Evolutionary conservation across 2,329 filamentous ascomycete genomes (phyloP), one percentile per base, ranked within the genome.

Genomic region (Trichoderma sp.): DNA sequence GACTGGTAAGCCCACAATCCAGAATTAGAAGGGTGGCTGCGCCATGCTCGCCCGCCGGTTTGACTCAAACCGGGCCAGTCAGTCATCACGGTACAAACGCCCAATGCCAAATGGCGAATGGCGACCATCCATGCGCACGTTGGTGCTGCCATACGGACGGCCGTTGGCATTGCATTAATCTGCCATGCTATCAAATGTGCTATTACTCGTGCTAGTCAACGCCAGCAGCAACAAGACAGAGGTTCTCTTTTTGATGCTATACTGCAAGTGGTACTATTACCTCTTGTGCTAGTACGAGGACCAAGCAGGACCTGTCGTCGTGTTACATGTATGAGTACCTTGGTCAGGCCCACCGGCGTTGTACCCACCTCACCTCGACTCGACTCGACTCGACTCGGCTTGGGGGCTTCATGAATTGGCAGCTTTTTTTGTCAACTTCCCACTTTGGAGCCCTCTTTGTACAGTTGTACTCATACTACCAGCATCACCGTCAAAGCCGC

Each of bases 1-100:
- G 33, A 24, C 45, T 33, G 18, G 31, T 77, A 78, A 78, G 78
- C 64, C 65, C 76, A 74, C 77, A 77, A 76, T 80, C 82, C 81
- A 82, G 82, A 83, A 83, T 83, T 83, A 83, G 82, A 83, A 64
- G 74, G 79, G 81, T 82, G 79, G 81, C 82, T 83, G 81, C 80
- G 81, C 82, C 81, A 80, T 82, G 76, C 76, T 81, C 78, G 60
- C 69, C 56, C 68, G 69, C 59, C 38, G 64, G 69, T 74, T 62
- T 66, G 71, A 74, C 71, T 73, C 75, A 56, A 71, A 62, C 45
- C 62, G 27, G 53, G 29, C 68, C 45, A 75, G 68, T 73, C 31
- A 64, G 62, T 33, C 59, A 21, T 63, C 8, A 35, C 62, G 62
- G 62, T 33, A 64, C 62, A 64, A 64, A 41, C 24, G 38, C 35